Base-by-base conservation (phyloP, 495 filamentous ascomycete species). In the Daldinia vernicosa region DNA sequence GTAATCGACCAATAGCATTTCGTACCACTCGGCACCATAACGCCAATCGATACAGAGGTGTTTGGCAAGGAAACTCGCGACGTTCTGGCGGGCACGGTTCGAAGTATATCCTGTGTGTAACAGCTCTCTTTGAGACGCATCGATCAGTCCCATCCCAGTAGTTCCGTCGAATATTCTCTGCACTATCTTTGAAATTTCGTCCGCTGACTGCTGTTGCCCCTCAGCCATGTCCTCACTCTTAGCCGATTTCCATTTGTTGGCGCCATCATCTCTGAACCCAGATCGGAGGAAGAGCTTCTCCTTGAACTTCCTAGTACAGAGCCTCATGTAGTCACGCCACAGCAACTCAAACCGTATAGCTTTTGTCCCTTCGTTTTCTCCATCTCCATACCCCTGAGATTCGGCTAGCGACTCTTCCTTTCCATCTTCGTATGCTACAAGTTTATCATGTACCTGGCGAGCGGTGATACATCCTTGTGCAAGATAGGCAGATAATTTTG, bases 1-100 rank as follows among this genome's bases (percentile, higher is more conserved):
- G 75, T 93, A 92, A 73, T 93, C 91, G 32, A 88, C 80, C 11
- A 93, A 84, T 62, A 89, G 73, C 67, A 82, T 84, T 75, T 93
- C 91, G 75, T 92, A 93, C 90, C 90, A 93, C 76, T 93, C 91
- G 4, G 89, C 91, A 4, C 91, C 91, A 26, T 91, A 80, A 7
- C 90, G 84, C 91, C 91, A 93, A 80, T 92, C 91, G 27, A 93
- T 84, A n/a, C 82, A 79, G 11, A 92, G 80, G 67, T 91, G 89
- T 69, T 91, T 91, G 12, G 89, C 75, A n/a, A 92, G 80, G 75
- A 90, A 93, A 32, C 82, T 87, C 0, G 89, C 91, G 14, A 90
- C 88, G 65, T 93, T 92, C 78, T 92, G 90, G 19, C 91, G 81
- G 0, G 89, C 85, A 0, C 91, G 84, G 74, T 92, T 92, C 6